Evolutionary conservation across 768 basidiomycete species (phyloP).

Genomic region (Trametes sanguinea): DNA sequence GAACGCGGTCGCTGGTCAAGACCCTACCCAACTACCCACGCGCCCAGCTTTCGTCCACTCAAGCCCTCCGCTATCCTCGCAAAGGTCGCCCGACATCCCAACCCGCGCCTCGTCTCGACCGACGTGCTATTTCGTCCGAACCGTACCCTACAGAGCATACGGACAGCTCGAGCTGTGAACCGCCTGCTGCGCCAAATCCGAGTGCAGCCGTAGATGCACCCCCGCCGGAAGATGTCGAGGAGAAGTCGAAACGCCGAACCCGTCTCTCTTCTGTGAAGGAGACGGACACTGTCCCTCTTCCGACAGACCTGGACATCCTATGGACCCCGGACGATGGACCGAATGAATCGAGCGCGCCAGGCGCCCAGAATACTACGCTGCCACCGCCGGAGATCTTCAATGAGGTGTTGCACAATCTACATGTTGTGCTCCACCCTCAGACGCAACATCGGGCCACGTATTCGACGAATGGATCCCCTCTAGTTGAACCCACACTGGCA

Average conservation of each 20-base stretch:
- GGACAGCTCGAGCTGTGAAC: slow-evolving; percentile 14
- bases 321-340: slow-evolving; percentile 50
- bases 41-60: slow-evolving; percentile 34
- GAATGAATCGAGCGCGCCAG: slow-evolving; percentile 15
- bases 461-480: slow-evolving; percentile 51
- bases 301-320: slow-evolving; percentile 57
- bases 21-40: slow-evolving; percentile 30
- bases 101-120: slow-evolving; percentile 27
- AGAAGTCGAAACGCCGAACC: slow-evolving; percentile 39
- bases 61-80: slow-evolving; percentile 34
- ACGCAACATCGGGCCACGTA: slow-evolving; percentile 75
- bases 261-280: slow-evolving; percentile 33
- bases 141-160: slow-evolving; percentile 17
- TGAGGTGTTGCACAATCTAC: slow-evolving; percentile 72
- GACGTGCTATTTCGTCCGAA: slow-evolving; percentile 40
- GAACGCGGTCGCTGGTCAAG: slow-evolving; percentile 37
- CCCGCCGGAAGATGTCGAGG: slow-evolving; percentile 41
- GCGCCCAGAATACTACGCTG: slow-evolving; percentile 39
- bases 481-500: slow-evolving; percentile 79
- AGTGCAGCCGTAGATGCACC: slow-evolving; percentile 21
- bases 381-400: slow-evolving; percentile 78
- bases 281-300: slow-evolving; percentile 47
- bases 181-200: slow-evolving; percentile 23
- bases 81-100: slow-evolving; percentile 28
- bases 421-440: slow-evolving; percentile 78